phyloP scores from a whole-genome alignment of 106 monocot species.

The Dioscorea alata region DNA sequence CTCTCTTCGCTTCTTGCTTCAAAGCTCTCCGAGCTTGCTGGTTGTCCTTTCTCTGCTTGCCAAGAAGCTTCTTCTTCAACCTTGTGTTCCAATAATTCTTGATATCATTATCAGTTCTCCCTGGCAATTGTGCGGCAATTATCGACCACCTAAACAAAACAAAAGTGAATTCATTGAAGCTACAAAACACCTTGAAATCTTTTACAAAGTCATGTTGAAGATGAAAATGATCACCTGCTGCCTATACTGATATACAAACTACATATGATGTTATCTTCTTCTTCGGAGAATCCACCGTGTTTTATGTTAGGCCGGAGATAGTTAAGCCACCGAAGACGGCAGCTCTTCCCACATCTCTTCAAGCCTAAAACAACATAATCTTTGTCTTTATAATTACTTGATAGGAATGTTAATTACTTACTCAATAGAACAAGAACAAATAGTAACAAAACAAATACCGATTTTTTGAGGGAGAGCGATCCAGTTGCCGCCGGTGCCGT shows the following conservation, averaged over 20 bases:
- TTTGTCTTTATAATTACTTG: not conserved
- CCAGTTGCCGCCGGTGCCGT: conserved; percentile 99
- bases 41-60: conserved; percentile 24
- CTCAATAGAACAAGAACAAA: not conserved
- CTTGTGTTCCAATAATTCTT: conserved; percentile 97
- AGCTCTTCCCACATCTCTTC: conserved; percentile 94
- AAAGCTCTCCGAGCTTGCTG: not conserved
- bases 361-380: conserved; percentile 32
- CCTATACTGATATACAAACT: conserved; percentile 77
- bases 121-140: conserved; percentile 79
- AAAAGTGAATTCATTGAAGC: not conserved
- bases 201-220: no score
- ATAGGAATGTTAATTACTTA: no score
- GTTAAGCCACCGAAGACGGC: conserved; percentile 93
- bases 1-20: conserved; percentile 4
- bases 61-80: conserved; percentile 64
- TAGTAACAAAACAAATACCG: conserved; percentile 26
- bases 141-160: conserved; percentile 68
- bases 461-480: conserved; percentile 92
- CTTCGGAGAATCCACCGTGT: conserved; percentile 87
- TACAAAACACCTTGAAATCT: no score
- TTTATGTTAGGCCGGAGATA: conserved; percentile 91
- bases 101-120: conserved; percentile 85
- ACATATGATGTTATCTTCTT: conserved; percentile 93
- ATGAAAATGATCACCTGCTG: conserved; percentile 45